Evolutionary conservation across 495 filamentous ascomycete genomes (phyloP), one percentile per base, ranked within the genome.

Genomic region (Daldinia loculata): DNA sequence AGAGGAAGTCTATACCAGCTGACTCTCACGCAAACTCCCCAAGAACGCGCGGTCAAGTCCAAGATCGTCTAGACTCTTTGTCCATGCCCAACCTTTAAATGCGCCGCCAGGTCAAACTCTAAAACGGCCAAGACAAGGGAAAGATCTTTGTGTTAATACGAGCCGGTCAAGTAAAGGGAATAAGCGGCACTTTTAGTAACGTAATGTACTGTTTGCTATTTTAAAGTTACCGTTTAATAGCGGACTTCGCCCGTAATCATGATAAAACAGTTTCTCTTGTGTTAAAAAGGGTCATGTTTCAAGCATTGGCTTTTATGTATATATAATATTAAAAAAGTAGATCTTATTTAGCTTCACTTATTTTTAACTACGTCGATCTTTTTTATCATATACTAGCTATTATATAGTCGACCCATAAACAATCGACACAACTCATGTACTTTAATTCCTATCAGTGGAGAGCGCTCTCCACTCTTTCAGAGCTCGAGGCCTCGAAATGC

Each of bases 71-170:
- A 30, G 50, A 15, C 27, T 58, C 39, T 66, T 27, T 61, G 30
- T 63, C 64, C 48, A 43, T 30, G 38, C 32, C 41, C 26, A 53
- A 53, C 26, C 14, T 66, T 66, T 50, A 14, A 53, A 43, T 52
- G 57, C 17, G 32, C 30, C 19, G 29, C 51, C 36, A 45, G 63
- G 27, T 64, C 63, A 58, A 52, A 67, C 60, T 72, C 26, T 64
- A 72, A 71, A 67, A 53, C 55, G 50, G 63, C 50, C 17, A 51
- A 39, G 34, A 45, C n/a, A 43, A 56, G 53, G 27, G 15, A 41
- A 9, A 63, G 11, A 63, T 63, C 43, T 72, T 63, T 70, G 69
- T 72, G 60, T 56, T 63, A 26, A 55, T 61, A 56, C 59, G 60
- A 60, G 55, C 39, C 30, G 41, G 61, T 67, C 60, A n/a, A 61